phyloP scores from a whole-genome alignment of 140 eudicot genomes.

The Oenanthe javanica region DNA sequence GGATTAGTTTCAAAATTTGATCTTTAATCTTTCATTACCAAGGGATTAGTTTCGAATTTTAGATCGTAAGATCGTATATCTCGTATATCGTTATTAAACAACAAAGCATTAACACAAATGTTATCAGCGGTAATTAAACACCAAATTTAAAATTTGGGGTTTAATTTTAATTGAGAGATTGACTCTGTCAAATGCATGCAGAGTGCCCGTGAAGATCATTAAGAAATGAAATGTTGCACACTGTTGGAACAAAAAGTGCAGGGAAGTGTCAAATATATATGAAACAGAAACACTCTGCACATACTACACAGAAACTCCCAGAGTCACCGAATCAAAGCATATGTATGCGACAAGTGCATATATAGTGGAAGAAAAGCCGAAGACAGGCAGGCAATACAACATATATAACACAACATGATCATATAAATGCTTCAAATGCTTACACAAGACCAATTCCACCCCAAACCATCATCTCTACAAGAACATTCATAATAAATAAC shows the following conservation, averaged over 20 bases:
- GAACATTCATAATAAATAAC: slow-evolving; percentile 1
- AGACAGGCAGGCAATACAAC: background rate
- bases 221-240: background rate
- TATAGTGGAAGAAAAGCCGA: background rate
- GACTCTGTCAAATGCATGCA: background rate
- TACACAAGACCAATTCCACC: slow-evolving; percentile 2
- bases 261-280: no score
- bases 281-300: no score
- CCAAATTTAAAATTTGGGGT: no score
- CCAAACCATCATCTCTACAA: background rate
- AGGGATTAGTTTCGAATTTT: background rate
- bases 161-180: no score
- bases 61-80: background rate
- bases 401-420: slow-evolving; percentile 2
- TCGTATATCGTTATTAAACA: background rate
- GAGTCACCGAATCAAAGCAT: background rate
- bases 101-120: background rate
- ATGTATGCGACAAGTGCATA: background rate
- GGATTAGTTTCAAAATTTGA: no score
- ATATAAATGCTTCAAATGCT: slow-evolving; percentile 2
- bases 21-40: background rate
- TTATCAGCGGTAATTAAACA: no score
- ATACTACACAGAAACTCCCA: background rate
- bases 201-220: background rate
- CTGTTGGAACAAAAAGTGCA: no score